Base-by-base conservation (phyloP, 1,139 yeast species). In the Spathaspora sp. region DNA sequence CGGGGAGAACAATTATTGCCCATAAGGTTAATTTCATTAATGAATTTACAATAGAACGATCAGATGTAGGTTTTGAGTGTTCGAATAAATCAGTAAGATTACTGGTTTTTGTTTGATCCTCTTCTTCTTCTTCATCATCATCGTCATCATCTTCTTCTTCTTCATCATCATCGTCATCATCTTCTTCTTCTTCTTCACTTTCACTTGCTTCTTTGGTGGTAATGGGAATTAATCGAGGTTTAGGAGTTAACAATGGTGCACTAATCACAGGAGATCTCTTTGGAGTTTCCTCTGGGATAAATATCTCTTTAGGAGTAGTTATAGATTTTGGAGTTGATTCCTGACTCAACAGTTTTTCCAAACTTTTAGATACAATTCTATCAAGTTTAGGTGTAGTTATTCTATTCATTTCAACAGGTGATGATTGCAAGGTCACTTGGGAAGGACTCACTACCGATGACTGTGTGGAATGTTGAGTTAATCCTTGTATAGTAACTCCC, bases 401-500 rank as follows among this genome's bases (percentile, higher is more conserved):
- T 16, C 7, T 36, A 10, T 18, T 23, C 33, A 29, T 13, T 29
- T 13, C 33, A n/a, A 13, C n/a, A 7, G 23, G 24, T 36, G 11
- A 18, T 18, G 38, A 18, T 29, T 29, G 27, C 16, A n/a, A n/a
- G n/a, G n/a, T n/a, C n/a, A n/a, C n/a, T n/a, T n/a, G n/a, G n/a
- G n/a, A n/a, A n/a, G n/a, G n/a, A n/a, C n/a, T n/a, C n/a, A n/a
- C n/a, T n/a, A n/a, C n/a, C n/a, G n/a, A n/a, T n/a, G n/a, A n/a
- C n/a, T n/a, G n/a, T 16, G 20, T 9, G 4, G 4, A 13, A 7
- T 7, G 37, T 7, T 7, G 15, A 13, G 25, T 17, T 33, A 56
- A 47, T 1, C 66, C 68, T 48, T 61, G 61, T 17, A 64, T 53
- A 1, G 61, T 59, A 8, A 67, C 61, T 5, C 71, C 72, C 48